phyloP scores from a whole-genome alignment of 305 asterid species.

The Fraxinus angustifolia region DNA sequence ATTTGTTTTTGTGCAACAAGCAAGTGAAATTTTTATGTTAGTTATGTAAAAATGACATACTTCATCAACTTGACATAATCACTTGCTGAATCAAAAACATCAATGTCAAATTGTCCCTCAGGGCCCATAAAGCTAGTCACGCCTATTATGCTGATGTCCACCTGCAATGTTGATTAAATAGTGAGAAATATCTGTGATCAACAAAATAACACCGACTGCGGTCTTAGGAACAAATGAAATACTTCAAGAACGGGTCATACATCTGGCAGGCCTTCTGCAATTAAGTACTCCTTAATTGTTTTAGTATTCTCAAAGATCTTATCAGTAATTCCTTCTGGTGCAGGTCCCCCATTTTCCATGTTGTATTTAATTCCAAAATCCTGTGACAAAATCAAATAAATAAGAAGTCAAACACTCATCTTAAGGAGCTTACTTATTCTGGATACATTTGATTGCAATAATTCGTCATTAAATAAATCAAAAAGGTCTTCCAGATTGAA shows the following conservation, averaged over 20 bases:
- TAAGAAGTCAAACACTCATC: conserved; percentile 6
- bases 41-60: conserved; percentile 35
- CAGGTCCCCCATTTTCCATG: conserved; percentile 99
- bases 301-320: conserved; percentile 80
- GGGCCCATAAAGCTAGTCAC: conserved; percentile 80
- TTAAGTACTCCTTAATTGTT: conserved; percentile 83
- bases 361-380: conserved; percentile 98
- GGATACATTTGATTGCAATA: not conserved
- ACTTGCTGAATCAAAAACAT: conserved; percentile 71
- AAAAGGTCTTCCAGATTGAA: not conserved
- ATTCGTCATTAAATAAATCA: not conserved
- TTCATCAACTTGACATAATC: conserved; percentile 78
- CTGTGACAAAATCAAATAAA: conserved; percentile 36
- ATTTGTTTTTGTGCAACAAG: conserved; percentile 16
- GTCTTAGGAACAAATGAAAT: not conserved
- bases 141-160: conserved; percentile 69
- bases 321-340: conserved; percentile 89
- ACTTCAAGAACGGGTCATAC: conserved; percentile 39
- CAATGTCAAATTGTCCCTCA: conserved; percentile 86
- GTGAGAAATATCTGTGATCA: conserved; percentile 2
- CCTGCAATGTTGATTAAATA: conserved; percentile 42
- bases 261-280: conserved; percentile 93
- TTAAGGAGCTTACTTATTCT: conserved; percentile 13
- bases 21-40: conserved; percentile 15
- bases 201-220: not conserved